Evolutionary conservation across 1,284 basidiomycete genomes (phyloP).

Genomic region (Golubevia sp.): DNA sequence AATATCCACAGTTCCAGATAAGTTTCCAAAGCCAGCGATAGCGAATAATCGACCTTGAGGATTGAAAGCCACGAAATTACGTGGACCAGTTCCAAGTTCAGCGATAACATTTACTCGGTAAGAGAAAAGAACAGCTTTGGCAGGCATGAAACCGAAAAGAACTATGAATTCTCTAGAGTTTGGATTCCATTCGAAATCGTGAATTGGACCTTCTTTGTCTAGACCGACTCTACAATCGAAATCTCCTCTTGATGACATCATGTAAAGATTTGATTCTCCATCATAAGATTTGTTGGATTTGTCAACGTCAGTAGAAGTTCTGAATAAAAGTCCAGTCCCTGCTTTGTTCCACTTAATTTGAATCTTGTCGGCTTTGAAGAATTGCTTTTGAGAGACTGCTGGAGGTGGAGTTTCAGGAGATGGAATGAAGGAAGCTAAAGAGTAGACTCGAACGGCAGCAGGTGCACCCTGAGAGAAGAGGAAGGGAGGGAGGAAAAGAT

Average conservation of each 20-base stretch:
- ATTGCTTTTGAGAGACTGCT: slow-evolving; percentile 58
- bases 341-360: slow-evolving; percentile 60
- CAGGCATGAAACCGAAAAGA: slow-evolving; percentile 61
- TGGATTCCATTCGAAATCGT: slow-evolving; percentile 60
- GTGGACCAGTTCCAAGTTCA: slow-evolving; percentile 54
- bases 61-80: slow-evolving; percentile 60
- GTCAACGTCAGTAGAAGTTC: slow-evolving; percentile 61
- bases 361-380: slow-evolving; percentile 62
- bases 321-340: slow-evolving; percentile 51
- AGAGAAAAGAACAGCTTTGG: slow-evolving; percentile 56
- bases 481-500: neutral
- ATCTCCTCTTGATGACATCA: slow-evolving; percentile 57
- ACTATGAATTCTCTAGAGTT: slow-evolving; percentile 58
- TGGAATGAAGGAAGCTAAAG: slow-evolving; percentile 40
- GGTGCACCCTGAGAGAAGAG: slow-evolving; percentile 30
- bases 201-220: slow-evolving; percentile 60
- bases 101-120: slow-evolving; percentile 59
- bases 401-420: slow-evolving; percentile 21
- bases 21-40: slow-evolving; percentile 58
- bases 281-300: slow-evolving; percentile 61
- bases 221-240: slow-evolving; percentile 60
- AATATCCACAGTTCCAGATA: slow-evolving; percentile 55
- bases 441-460: slow-evolving; percentile 53
- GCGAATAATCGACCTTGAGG: slow-evolving; percentile 56
- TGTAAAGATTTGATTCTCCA: slow-evolving; percentile 60